Conservation (phyloP, 768 basidiomycete genomes). For the Suillus spraguei region DNA sequence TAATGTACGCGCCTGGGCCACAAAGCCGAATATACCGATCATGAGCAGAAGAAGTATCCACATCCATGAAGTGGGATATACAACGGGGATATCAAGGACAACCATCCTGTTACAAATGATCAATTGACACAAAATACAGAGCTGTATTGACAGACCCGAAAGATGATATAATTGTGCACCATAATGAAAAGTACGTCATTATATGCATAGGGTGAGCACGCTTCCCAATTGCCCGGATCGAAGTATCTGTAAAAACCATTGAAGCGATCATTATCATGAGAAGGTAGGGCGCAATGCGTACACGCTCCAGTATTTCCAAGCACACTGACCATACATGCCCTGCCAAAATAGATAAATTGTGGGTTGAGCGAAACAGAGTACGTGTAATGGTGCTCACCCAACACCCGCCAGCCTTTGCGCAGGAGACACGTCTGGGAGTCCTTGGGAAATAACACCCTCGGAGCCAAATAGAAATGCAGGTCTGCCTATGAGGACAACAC, state of each 20-base stretch:
- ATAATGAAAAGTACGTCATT: slow-evolving; percentile 64
- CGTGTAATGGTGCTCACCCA: slow-evolving; percentile 35
- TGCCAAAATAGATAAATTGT: slow-evolving; percentile 36
- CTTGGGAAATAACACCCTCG: slow-evolving; percentile 12
- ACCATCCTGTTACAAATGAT: slow-evolving; percentile 18
- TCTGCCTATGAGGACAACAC: slow-evolving; percentile 81
- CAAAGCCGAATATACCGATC: slow-evolving; percentile 19
- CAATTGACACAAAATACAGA: neutral
- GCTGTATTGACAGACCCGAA: neutral
- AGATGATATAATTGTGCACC: slow-evolving; percentile 42
- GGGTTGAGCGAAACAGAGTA: neutral
- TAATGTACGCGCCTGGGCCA: slow-evolving; percentile 19
- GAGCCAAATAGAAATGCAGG: slow-evolving; percentile 73
- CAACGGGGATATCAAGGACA: slow-evolving; percentile 7
- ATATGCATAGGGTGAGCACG: slow-evolving; percentile 76
- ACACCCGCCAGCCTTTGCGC: slow-evolving; percentile 59
- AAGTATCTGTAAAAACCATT: slow-evolving; percentile 38
- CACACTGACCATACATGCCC: slow-evolving; percentile 51
- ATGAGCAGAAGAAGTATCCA: slow-evolving; percentile 18
- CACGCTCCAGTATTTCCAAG: slow-evolving; percentile 68
- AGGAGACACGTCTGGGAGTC: slow-evolving; percentile 23
- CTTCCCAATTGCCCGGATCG: slow-evolving; percentile 71
- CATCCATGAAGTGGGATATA: slow-evolving; percentile 22
- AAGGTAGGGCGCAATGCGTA: slow-evolving; percentile 36
- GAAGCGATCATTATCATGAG: neutral